These are phyloP conservation scores for Lactarius tabidus DNA, from an alignment of 768 basidiomycete species.

Conservation along the genomic window DNA sequence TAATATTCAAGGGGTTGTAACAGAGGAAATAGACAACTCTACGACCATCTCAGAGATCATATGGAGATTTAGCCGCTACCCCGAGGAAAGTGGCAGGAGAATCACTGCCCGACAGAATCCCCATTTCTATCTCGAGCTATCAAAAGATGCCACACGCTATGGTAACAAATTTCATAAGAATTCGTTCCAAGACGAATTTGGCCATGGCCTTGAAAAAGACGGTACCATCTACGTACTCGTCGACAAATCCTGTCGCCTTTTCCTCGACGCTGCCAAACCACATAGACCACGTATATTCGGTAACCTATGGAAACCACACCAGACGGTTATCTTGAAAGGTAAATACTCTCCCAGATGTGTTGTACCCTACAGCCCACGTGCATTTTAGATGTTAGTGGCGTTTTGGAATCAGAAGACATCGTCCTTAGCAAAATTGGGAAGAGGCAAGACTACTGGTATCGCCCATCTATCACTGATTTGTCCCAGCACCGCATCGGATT, in stretches of 20 bases:
- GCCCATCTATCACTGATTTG: background rate
- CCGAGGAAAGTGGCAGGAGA: background rate
- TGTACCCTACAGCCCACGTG: background rate
- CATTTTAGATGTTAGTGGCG: background rate
- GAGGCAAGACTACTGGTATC: background rate
- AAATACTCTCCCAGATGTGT: background rate
- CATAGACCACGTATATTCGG: slow-evolving; percentile 7
- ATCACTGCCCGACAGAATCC: background rate
- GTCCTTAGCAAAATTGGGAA: background rate
- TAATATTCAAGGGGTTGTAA: background rate
- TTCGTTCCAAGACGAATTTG: background rate
- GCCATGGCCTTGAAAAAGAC: background rate
- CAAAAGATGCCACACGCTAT: background rate
- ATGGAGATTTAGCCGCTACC: slow-evolving; percentile 1
- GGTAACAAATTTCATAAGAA: background rate
- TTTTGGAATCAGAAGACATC: background rate
- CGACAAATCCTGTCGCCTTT: background rate
- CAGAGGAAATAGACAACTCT: background rate
- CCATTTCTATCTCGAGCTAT: background rate
- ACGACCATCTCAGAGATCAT: background rate
- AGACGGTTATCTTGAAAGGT: slow-evolving; percentile 11
- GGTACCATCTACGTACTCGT: background rate
- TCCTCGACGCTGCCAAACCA: background rate
- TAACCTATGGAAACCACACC: slow-evolving; percentile 9
- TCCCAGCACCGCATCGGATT: background rate